Percentiles rank a stretch among this genome's conserved stretches.
Conservation (phyloP, 2,329 filamentous ascomycete genomes). For the Neofusicoccum laricinum region DNA sequence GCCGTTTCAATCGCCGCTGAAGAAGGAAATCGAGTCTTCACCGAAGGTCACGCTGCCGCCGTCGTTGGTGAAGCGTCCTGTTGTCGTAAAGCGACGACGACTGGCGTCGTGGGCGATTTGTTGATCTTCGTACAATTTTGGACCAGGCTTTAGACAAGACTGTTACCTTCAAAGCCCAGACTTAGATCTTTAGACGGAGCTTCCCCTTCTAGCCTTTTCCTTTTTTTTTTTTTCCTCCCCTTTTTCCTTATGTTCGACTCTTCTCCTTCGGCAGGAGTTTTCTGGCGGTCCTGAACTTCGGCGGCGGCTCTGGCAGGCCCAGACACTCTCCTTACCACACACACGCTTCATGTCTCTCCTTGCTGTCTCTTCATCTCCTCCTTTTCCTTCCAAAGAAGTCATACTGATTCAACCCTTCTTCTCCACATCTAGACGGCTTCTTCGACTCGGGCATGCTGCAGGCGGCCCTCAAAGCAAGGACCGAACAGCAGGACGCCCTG, state of each 20-base stretch:
- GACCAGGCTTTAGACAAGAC: not conserved
- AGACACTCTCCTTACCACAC: not conserved
- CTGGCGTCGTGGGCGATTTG: too few relatives aligned
- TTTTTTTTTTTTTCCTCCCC: too few relatives aligned
- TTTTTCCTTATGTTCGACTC: not conserved
- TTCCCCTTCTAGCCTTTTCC: not conserved
- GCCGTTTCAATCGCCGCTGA: conserved; percentile 4
- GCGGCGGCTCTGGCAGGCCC: not conserved
- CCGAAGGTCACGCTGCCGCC: not conserved
- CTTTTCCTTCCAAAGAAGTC: not conserved
- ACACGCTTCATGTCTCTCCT: not conserved
- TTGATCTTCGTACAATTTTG: not conserved
- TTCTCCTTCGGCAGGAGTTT: not conserved
- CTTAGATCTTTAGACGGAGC: not conserved
- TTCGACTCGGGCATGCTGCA: conserved; percentile 95
- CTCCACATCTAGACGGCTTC: conserved; percentile 72
- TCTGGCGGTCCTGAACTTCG: not conserved
- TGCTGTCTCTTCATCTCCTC: not conserved
- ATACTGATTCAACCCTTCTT: not conserved
- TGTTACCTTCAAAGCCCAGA: not conserved
- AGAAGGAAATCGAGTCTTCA: conserved; percentile 2
- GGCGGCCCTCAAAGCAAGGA: conserved; percentile 76
- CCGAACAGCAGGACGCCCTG: conserved; percentile 48
- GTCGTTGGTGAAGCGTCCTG: not conserved
- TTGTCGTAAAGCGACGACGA: not conserved